A percentile compares a stretch with the other conserved stretches of the same genome.
phyloP scores from a whole-genome alignment of 441 rosid genomes.

The Gossypium schwendimanii region DNA sequence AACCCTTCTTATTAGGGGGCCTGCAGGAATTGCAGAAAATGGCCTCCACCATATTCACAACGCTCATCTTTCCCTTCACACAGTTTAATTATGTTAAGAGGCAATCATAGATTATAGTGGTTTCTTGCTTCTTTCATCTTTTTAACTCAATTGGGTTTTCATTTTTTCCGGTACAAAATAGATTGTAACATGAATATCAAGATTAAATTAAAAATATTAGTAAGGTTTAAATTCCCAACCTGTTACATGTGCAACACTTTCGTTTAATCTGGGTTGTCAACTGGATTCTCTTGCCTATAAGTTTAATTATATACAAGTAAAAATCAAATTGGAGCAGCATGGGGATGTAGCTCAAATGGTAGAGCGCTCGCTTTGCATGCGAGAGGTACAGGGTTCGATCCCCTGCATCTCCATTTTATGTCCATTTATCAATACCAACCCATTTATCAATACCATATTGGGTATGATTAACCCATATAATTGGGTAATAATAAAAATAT shows the following conservation, averaged over 20 bases:
- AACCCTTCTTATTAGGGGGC: neutral
- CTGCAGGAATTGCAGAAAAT: neutral
- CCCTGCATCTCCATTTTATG: constrained; percentile 66
- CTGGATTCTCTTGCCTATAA: no score
- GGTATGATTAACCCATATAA: no score
- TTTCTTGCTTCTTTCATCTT: neutral
- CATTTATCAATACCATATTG: no score
- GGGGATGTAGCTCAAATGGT: constrained; percentile 95
- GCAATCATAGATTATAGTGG: neutral
- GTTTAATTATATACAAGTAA: no score
- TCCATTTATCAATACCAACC: no score
- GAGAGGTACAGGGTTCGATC: constrained; percentile 96
- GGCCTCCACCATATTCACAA: neutral
- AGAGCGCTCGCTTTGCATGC: constrained; percentile 99
- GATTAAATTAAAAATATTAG: no score
- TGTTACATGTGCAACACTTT: no score
- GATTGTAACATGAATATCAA: no score
- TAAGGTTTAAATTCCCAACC: no score
- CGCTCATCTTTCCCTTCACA: neutral
- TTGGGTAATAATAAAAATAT: no score
- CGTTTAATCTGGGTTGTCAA: no score
- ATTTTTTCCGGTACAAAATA: neutral
- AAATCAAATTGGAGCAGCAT: no score
- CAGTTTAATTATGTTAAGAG: neutral
- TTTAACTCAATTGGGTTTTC: neutral